Evolutionary conservation across 1,139 yeast species (phyloP).

Genomic region (Blastobotrys petasosporus): DNA sequence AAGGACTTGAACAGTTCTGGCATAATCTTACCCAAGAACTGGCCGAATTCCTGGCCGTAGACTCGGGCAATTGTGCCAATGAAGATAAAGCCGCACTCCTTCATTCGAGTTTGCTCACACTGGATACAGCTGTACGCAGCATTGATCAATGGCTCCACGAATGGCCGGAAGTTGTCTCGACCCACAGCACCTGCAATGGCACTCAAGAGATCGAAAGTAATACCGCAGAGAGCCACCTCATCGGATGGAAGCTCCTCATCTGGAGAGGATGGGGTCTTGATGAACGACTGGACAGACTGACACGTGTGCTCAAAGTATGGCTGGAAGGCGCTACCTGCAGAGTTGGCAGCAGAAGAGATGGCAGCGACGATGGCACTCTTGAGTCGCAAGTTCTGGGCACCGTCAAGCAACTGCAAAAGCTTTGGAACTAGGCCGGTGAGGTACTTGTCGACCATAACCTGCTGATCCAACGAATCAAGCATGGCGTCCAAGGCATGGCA

Average conservation of each 20-base stretch:
- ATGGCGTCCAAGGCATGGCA: conserved; percentile 87
- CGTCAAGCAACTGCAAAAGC: conserved; percentile 70
- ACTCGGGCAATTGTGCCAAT: conserved; percentile 93
- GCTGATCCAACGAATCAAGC: conserved; percentile 85
- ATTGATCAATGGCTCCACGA: conserved; percentile 82
- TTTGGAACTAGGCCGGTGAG: conserved; percentile 87
- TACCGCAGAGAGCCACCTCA: conserved; percentile 59
- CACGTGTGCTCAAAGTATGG: conserved; percentile 84
- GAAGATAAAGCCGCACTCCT: conserved; percentile 95
- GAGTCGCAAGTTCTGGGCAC: conserved; percentile 57
- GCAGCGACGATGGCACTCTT: conserved; percentile 91
- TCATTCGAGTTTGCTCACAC: conserved; percentile 74
- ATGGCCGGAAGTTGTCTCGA: conserved; percentile 75
- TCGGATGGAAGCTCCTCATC: conserved; percentile 31
- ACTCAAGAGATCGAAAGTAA: conserved; percentile 87
- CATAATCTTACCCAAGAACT: conserved; percentile 73
- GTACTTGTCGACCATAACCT: conserved; percentile 68
- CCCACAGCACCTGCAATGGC: conserved; percentile 98
- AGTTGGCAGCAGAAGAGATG: conserved; percentile 94
- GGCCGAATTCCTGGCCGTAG: conserved; percentile 83
- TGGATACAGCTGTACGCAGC: conserved; percentile 79
- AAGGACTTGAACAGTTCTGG: conserved; percentile 82
- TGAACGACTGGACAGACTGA: conserved; percentile 73
- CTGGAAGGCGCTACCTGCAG: conserved; percentile 79
- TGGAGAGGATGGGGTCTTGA: conserved; percentile 35